These are phyloP conservation scores for Alternaria postmessia DNA, from an alignment of 2,329 filamentous ascomycete genomes.

Conservation along the genomic window DNA sequence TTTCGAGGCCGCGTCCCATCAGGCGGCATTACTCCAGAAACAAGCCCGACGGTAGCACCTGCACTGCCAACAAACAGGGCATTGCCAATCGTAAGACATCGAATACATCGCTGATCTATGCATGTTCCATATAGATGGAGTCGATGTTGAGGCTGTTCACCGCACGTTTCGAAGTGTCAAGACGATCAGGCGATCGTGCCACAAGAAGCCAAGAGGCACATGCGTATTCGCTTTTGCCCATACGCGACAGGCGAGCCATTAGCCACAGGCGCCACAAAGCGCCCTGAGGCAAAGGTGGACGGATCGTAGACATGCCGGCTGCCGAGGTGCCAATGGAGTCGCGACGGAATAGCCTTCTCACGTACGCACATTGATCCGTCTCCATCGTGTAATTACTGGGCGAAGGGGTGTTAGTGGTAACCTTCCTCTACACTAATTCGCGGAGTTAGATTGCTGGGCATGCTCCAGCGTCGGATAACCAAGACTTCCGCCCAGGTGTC, in stretches of 20 bases:
- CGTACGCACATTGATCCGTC: neutral
- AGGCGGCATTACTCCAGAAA: conserved; percentile 11
- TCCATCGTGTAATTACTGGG: neutral
- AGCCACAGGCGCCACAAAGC: conserved; percentile 8
- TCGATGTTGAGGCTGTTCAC: neutral
- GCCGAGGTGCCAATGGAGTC: conserved; percentile 4
- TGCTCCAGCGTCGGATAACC: conserved; percentile 7
- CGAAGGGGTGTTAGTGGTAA: neutral
- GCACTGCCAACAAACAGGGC: conserved; percentile 2
- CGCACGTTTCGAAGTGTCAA: neutral
- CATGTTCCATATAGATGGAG: neutral
- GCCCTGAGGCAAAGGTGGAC: neutral
- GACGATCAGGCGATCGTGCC: conserved; percentile 3
- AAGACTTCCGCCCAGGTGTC: conserved; percentile 5
- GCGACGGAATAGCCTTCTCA: neutral
- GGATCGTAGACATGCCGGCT: conserved; percentile 4
- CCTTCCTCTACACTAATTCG: conserved; percentile 2
- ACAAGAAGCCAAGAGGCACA: conserved; percentile 4
- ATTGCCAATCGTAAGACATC: neutral
- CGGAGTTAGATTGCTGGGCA: conserved; percentile 11
- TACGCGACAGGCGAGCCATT: neutral
- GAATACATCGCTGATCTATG: neutral
- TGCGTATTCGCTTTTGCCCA: neutral
- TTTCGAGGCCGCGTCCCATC: conserved; percentile 7
- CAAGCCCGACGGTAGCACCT: neutral